A percentile compares a stretch with the other conserved stretches of the same genome.
Conservation (phyloP, 1,284 basidiomycete genomes). For the Rhodotorula glutinis region DNA sequence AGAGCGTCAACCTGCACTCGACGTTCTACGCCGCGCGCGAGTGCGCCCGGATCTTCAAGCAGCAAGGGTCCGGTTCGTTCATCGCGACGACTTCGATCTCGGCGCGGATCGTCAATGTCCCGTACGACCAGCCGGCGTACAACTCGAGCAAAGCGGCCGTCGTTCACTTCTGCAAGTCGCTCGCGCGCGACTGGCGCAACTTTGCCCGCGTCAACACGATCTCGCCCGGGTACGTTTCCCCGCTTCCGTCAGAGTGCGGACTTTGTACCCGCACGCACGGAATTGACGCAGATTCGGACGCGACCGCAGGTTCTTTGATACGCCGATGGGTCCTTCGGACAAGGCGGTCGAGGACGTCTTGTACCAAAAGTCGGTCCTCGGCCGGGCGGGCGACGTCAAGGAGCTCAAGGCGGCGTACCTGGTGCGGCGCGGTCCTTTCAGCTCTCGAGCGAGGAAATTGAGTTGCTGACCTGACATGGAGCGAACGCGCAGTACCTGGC, state of each 20-base stretch:
- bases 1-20: slow-evolving; percentile 50
- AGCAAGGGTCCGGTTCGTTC: slow-evolving; percentile 47
- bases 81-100: slow-evolving; percentile 57
- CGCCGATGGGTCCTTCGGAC: slow-evolving; percentile 42
- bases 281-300: too few relatives aligned
- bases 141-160: slow-evolving; percentile 54
- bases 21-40: slow-evolving; percentile 49
- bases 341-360: slow-evolving; percentile 30
- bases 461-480: too few relatives aligned
- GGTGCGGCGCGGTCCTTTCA: not conserved
- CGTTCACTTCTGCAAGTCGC: slow-evolving; percentile 57
- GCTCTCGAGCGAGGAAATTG: not conserved
- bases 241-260: too few relatives aligned
- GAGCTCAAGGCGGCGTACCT: slow-evolving; percentile 44
- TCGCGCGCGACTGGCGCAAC: slow-evolving; percentile 60
- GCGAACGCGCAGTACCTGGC: slow-evolving; percentile 10
- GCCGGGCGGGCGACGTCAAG: slow-evolving; percentile 43
- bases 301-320: slow-evolving; percentile 47
- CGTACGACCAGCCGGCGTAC: slow-evolving; percentile 38
- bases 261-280: too few relatives aligned
- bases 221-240: slow-evolving; percentile 37
- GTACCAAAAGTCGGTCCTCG: slow-evolving; percentile 41
- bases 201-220: slow-evolving; percentile 46
- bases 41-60: slow-evolving; percentile 45
- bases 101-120: slow-evolving; percentile 55